Evolutionary conservation across 129 eudicot species (phyloP).

Genomic region (Pulicaria dysenterica): DNA sequence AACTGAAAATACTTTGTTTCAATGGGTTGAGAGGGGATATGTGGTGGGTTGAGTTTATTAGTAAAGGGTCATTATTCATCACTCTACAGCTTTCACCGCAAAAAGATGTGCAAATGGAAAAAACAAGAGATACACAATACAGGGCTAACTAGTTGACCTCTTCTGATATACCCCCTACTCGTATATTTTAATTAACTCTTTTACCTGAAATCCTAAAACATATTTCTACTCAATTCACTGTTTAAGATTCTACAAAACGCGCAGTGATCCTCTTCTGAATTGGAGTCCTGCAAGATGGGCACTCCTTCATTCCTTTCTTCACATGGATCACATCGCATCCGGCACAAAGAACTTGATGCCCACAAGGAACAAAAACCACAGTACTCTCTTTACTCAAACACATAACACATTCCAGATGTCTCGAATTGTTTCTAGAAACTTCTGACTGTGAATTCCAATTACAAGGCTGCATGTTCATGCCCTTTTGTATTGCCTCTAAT

Average conservation of each 20-base stretch:
- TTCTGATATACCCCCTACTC: constrained; percentile 18
- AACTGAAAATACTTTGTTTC: too few species aligned
- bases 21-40: too few species aligned
- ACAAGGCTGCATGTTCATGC: constrained; percentile 30
- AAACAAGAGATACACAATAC: too few species aligned
- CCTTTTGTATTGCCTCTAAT: constrained; percentile 39
- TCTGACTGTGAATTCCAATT: constrained; percentile 34
- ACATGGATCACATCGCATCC: constrained; percentile 56
- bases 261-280: constrained; percentile 53
- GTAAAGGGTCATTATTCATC: too few species aligned
- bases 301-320: constrained; percentile 58
- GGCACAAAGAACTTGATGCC: constrained; percentile 66
- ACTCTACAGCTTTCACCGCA: too few species aligned
- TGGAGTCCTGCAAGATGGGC: constrained; percentile 67
- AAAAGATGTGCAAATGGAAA: too few species aligned
- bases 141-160: constrained; percentile 13
- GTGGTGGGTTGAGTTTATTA: too few species aligned
- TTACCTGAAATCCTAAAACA: neutral
- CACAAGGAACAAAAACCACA: constrained; percentile 72
- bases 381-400: constrained; percentile 61
- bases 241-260: constrained; percentile 31
- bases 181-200: constrained; percentile 17
- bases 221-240: neutral
- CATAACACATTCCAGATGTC: constrained; percentile 64
- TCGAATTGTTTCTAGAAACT: constrained; percentile 32